Percentiles rank a stretch among this genome's conserved stretches.
These are phyloP conservation scores for Suillus bovinus DNA, from an alignment of 768 basidiomycete species.

Conservation along the genomic window DNA sequence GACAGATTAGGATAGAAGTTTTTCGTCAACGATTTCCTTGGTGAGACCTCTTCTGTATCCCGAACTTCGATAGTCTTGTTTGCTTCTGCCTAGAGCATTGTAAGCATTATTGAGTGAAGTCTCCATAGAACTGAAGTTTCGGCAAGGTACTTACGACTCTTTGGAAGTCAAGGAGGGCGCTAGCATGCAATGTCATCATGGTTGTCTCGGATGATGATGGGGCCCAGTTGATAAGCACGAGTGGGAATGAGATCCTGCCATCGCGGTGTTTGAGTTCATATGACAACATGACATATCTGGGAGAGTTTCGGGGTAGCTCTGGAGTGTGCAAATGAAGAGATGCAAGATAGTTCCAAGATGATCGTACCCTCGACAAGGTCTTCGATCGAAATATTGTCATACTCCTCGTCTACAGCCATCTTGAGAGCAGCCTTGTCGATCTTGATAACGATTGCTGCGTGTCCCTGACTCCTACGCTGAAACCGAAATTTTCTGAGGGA, in stretches of 20 bases:
- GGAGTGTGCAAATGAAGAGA: conserved; percentile 4
- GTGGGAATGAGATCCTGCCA: conserved; percentile 81
- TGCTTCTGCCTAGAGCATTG: conserved; percentile 58
- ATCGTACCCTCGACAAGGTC: conserved; percentile 82
- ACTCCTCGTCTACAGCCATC: conserved; percentile 84
- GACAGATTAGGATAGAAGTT: conserved; percentile 37
- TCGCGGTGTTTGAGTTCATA: conserved; percentile 80
- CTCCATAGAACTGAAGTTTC: neutral
- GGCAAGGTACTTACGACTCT: conserved; percentile 52
- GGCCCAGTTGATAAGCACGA: conserved; percentile 88
- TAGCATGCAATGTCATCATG: conserved; percentile 80
- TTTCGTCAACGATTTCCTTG: conserved; percentile 65
- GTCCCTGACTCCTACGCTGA: conserved; percentile 59
- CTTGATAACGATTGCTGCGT: conserved; percentile 84
- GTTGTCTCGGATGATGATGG: conserved; percentile 76
- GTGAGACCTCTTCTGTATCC: conserved; percentile 85
- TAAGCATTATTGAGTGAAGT: conserved; percentile 5
- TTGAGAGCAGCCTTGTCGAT: conserved; percentile 80
- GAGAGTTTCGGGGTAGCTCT: conserved; percentile 89
- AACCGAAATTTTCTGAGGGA: conserved; percentile 85
- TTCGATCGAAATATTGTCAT: conserved; percentile 73
- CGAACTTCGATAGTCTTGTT: conserved; percentile 79
- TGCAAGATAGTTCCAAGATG: conserved; percentile 6
- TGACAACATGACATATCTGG: conserved; percentile 83
- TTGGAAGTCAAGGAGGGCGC: conserved; percentile 79